Conservation (phyloP, 768 basidiomycete genomes). For the Ramaria rubella region DNA sequence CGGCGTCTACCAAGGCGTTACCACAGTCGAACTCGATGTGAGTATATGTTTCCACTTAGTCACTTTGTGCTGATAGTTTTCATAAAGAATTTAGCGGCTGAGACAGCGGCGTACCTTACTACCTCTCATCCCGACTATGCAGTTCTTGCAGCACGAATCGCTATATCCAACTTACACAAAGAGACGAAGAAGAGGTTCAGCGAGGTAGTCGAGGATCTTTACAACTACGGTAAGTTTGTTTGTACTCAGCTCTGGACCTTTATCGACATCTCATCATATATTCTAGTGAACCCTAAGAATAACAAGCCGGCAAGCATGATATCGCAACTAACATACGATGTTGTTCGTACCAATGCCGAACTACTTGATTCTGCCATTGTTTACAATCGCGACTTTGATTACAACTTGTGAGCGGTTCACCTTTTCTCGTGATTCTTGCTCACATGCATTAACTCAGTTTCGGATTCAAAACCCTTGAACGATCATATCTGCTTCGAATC, state of each 20-base stretch:
- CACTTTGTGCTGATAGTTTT: neutral
- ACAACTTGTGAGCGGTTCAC: conserved; percentile 68
- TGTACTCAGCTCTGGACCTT: neutral
- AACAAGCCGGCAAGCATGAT: conserved; percentile 85
- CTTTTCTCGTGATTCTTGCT: neutral
- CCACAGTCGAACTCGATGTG: conserved; percentile 95
- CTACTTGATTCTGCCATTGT: conserved; percentile 90
- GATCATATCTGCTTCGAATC: conserved; percentile 92
- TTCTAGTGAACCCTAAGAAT: conserved; percentile 90
- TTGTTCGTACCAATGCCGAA: conserved; percentile 76
- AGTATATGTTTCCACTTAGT: conserved; percentile 23
- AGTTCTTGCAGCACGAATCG: conserved; percentile 95
- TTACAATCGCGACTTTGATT: conserved; percentile 96
- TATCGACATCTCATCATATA: neutral
- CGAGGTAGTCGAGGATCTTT: conserved; percentile 83
- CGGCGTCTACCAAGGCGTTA: conserved; percentile 93
- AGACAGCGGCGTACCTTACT: conserved; percentile 95
- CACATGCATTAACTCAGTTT: conserved; percentile 49
- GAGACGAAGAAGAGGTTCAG: conserved; percentile 98
- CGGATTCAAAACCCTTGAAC: conserved; percentile 99
- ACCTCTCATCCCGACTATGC: conserved; percentile 98
- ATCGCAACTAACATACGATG: conserved; percentile 74
- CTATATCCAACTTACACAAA: conserved; percentile 97
- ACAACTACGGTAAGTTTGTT: conserved; percentile 63
- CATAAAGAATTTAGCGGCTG: conserved; percentile 83